Evolutionary conservation across 2,329 filamentous ascomycete species (phyloP).

Genomic region (Trichophyton benhamiae): DNA sequence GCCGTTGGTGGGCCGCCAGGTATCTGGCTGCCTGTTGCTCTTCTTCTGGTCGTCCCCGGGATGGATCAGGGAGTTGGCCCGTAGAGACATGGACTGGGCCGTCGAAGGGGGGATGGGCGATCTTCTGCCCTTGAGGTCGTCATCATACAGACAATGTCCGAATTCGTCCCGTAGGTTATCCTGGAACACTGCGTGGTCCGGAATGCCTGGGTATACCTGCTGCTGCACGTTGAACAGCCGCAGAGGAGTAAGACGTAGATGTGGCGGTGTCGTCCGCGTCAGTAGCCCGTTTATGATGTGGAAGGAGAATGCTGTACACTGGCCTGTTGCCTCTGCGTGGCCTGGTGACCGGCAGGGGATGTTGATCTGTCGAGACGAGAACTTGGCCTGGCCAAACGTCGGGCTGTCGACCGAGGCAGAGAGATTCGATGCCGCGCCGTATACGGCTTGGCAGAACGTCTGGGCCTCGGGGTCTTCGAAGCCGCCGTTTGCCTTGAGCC

Average conservation of each 20-base stretch:
- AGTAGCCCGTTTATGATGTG: slow-evolving; percentile 52
- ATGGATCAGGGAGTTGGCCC: slow-evolving; percentile 16
- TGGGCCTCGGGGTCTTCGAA: slow-evolving; percentile 18
- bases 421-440: slow-evolving; percentile 27
- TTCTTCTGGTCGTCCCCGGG: slow-evolving; percentile 9
- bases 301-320: slow-evolving; percentile 42
- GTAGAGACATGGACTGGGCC: background rate
- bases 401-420: slow-evolving; percentile 33
- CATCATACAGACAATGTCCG: slow-evolving; percentile 25
- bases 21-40: background rate
- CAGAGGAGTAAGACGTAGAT: slow-evolving; percentile 49
- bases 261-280: slow-evolving; percentile 38
- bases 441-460: slow-evolving; percentile 37
- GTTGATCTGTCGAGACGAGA: slow-evolving; percentile 27
- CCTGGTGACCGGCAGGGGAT: slow-evolving; percentile 22
- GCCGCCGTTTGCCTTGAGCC: slow-evolving; percentile 21
- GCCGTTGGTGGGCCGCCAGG: slow-evolving; percentile 26
- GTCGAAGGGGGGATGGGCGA: slow-evolving; percentile 9
- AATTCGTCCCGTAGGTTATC: slow-evolving; percentile 51
- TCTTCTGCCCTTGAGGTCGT: background rate
- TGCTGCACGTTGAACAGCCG: slow-evolving; percentile 56
- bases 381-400: slow-evolving; percentile 29
- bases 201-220: slow-evolving; percentile 44
- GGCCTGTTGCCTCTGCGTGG: slow-evolving; percentile 23
- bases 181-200: slow-evolving; percentile 48